Percentiles rank a stretch among this genome's conserved stretches.
Evolutionary conservation across 2,329 filamentous ascomycete species (phyloP).

Genomic region (Penicillium sp.): DNA sequence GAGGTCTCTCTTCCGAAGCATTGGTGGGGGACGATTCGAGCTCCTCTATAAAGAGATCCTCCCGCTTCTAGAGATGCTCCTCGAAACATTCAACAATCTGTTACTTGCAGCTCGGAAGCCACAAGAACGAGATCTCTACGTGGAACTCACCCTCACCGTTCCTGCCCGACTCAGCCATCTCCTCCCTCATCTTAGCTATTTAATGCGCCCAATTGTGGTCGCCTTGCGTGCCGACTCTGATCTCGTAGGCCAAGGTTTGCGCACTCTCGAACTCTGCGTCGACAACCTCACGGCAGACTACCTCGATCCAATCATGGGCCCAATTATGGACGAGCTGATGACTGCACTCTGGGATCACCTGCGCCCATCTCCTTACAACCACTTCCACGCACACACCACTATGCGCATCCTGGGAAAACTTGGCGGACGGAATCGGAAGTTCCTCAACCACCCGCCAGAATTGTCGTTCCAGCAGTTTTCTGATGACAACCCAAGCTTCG

Average conservation of each 20-base stretch:
- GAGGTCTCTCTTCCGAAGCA: conserved; percentile 89
- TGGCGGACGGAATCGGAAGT: conserved; percentile 91
- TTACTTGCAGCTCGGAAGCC: conserved; percentile 87
- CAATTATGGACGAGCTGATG: conserved; percentile 98
- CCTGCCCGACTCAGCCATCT: conserved; percentile 92
- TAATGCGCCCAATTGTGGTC: conserved; percentile 97
- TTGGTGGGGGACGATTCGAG: conserved; percentile 95
- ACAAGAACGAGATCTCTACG: conserved; percentile 89
- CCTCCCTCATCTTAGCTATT: conserved; percentile 87
- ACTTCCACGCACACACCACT: conserved; percentile 96
- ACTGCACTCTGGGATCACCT: conserved; percentile 95
- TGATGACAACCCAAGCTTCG: conserved; percentile 84
- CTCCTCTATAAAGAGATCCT: conserved; percentile 98
- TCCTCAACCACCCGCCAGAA: conserved; percentile 85
- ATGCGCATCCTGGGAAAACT: conserved; percentile 97
- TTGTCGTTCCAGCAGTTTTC: conserved; percentile 80
- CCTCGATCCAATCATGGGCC: conserved; percentile 97
- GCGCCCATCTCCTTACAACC: conserved; percentile 88
- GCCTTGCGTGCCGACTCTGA: conserved; percentile 88
- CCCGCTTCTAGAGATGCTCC: conserved; percentile 91
- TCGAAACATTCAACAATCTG: conserved; percentile 95
- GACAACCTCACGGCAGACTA: conserved; percentile 98
- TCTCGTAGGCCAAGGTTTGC: conserved; percentile 86
- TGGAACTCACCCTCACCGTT: conserved; percentile 94
- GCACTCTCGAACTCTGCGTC: conserved; percentile 93